Evolutionary conservation across 495 filamentous ascomycete species (phyloP).

Genomic region (Penicillium verhagenii): DNA sequence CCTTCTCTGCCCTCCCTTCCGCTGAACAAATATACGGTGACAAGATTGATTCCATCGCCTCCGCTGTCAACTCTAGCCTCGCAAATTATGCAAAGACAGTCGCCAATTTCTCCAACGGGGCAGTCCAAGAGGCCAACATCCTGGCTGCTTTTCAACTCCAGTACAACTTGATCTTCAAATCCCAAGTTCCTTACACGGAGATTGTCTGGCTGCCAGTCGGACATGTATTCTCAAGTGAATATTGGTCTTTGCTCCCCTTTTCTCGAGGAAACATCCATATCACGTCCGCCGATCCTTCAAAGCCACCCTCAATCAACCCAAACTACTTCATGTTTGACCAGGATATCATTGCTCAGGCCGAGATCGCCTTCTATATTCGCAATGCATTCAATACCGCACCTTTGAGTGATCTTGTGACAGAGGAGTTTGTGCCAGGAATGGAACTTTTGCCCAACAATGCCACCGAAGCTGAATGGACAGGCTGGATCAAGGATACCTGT

Average conservation of each 20-base stretch:
- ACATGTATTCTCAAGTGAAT: conserved; percentile 26
- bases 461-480: conserved; percentile 12
- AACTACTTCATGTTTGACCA: conserved; percentile 26
- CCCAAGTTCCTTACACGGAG: conserved; percentile 40
- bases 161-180: conserved; percentile 42
- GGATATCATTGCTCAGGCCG: conserved; percentile 20
- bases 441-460: conserved; percentile 17
- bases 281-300: conserved; percentile 15
- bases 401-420: conserved; percentile 17
- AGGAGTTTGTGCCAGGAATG: conserved; percentile 19
- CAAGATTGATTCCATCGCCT: conserved; percentile 21
- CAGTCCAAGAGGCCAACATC: conserved; percentile 17
- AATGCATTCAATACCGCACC: conserved; percentile 14
- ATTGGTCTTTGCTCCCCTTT: conserved; percentile 41
- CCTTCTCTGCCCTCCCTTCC: conserved; percentile 30
- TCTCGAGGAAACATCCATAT: conserved; percentile 49
- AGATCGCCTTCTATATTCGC: conserved; percentile 24
- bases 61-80: conserved; percentile 19
- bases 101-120: conserved; percentile 26
- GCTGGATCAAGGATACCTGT: conserved; percentile 24
- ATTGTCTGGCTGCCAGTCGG: conserved; percentile 26
- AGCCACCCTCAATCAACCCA: conserved; percentile 22
- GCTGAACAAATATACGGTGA: conserved; percentile 26
- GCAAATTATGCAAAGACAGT: conserved; percentile 28
- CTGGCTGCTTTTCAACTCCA: conserved; percentile 36